A percentile compares a stretch with the other conserved stretches of the same genome.
phyloP scores from a whole-genome alignment of 495 filamentous ascomycete genomes.

The Penicillium odoratum region DNA sequence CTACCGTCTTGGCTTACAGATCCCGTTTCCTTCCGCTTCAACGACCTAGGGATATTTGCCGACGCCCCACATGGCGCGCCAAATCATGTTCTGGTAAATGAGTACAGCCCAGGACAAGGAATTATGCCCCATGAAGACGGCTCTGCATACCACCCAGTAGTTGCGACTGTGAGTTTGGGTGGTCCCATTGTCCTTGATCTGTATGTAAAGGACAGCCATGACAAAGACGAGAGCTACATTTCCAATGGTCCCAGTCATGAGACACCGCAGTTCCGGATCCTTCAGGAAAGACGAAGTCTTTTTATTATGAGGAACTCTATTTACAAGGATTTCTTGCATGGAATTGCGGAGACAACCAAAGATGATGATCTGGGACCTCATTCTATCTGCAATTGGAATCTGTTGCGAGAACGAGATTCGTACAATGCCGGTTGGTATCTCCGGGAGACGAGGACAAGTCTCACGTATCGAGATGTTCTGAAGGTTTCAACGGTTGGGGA shows the following conservation, averaged over 20 bases:
- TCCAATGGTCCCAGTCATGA: too few relatives aligned
- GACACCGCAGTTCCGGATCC: conserved; percentile 61
- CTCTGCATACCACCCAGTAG: conserved; percentile 77
- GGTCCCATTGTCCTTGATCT: conserved; percentile 76
- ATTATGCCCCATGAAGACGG: conserved; percentile 98
- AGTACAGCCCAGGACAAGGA: conserved; percentile 83
- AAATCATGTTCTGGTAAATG: conserved; percentile 93
- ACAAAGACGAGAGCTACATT: background rate
- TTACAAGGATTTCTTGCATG: conserved; percentile 75
- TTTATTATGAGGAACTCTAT: conserved; percentile 68
- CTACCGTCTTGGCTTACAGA: conserved; percentile 75
- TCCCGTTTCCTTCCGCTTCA: conserved; percentile 70
- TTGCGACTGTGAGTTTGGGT: conserved; percentile 87
- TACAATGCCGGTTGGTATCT: conserved; percentile 59
- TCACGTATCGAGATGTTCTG: conserved; percentile 92
- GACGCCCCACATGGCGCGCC: conserved; percentile 70
- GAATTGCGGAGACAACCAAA: conserved; percentile 61
- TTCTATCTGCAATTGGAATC: conserved; percentile 79
- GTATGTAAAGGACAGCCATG: conserved; percentile 50
- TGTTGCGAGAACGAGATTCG: conserved; percentile 61
- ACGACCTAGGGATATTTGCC: conserved; percentile 60
- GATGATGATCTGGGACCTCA: conserved; percentile 61
- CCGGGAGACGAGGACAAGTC: conserved; percentile 71
- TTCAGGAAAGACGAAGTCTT: conserved; percentile 85
- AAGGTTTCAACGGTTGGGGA: conserved; percentile 77